Evolutionary conservation across 2,329 filamentous ascomycete species (phyloP).

Genomic region (Monilinia aucupariae): DNA sequence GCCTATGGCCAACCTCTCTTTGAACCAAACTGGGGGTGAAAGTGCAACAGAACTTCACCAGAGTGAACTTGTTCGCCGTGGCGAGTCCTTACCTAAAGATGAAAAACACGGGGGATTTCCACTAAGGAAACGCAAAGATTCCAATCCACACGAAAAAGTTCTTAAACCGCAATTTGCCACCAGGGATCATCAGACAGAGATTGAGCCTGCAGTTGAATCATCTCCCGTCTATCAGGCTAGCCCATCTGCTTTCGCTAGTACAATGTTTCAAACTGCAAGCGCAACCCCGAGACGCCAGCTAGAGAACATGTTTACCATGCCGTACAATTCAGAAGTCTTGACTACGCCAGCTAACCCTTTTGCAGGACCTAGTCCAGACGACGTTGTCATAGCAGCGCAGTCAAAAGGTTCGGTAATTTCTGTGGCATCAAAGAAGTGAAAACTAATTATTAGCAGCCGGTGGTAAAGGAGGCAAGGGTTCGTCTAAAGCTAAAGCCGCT

Average conservation of each 20-base stretch:
- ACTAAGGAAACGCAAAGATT: slow-evolving; percentile 33
- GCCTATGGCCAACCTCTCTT: slow-evolving; percentile 27
- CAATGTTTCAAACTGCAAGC: slow-evolving; percentile 39
- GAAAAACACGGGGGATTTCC: slow-evolving; percentile 28
- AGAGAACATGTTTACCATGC: slow-evolving; percentile 36
- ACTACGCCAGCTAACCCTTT: slow-evolving; percentile 57
- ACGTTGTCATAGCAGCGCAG: slow-evolving; percentile 81
- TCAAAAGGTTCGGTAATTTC: slow-evolving; percentile 67
- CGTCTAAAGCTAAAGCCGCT: slow-evolving; percentile 39
- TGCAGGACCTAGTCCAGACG: slow-evolving; percentile 83
- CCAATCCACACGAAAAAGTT: slow-evolving; percentile 32
- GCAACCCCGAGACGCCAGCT: slow-evolving; percentile 18
- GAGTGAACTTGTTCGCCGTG: neutral
- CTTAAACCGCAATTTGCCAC: slow-evolving; percentile 20
- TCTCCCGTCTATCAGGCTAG: slow-evolving; percentile 29
- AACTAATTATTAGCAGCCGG: slow-evolving; percentile 41
- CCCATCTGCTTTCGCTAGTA: slow-evolving; percentile 39
- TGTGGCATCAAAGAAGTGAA: slow-evolving; percentile 29
- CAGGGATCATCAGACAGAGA: slow-evolving; percentile 4
- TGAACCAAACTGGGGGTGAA: slow-evolving; percentile 11
- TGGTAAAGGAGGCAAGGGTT: slow-evolving; percentile 37
- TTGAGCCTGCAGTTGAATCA: slow-evolving; percentile 15
- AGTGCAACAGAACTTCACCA: neutral
- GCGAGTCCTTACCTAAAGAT: slow-evolving; percentile 6
- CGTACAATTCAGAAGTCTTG: slow-evolving; percentile 36